Conservation (phyloP, 495 filamentous ascomycete genomes). For the Podospora comata region DNA sequence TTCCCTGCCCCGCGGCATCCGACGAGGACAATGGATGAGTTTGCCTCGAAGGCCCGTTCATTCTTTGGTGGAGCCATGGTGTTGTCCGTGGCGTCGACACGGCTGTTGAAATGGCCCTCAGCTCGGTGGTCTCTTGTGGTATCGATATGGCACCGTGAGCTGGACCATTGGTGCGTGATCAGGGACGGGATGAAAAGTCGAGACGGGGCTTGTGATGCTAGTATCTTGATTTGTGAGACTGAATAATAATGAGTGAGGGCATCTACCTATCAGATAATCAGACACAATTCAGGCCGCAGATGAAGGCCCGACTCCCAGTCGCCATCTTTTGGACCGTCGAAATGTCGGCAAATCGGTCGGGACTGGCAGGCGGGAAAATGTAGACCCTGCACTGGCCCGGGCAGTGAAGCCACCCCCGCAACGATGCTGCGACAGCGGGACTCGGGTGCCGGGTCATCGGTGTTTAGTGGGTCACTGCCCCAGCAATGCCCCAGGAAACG, state of each 20-base stretch:
- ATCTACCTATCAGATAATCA: not conserved
- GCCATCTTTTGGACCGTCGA: slow-evolving; percentile 1
- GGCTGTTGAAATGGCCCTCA: not conserved
- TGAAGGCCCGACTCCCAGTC: slow-evolving; percentile 16
- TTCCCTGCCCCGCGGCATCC: slow-evolving; percentile 75
- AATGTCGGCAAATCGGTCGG: slow-evolving; percentile 33
- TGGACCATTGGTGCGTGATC: not conserved
- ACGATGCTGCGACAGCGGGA: slow-evolving; percentile 5
- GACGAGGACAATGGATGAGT: slow-evolving; percentile 70
- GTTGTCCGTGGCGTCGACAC: not conserved
- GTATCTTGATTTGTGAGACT: not conserved
- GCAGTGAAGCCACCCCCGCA: not conserved
- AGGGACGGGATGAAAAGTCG: not conserved
- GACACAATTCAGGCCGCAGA: slow-evolving; percentile 17
- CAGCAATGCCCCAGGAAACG: not conserved
- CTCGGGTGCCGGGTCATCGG: slow-evolving; percentile 1
- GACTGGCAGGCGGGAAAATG: slow-evolving; percentile 29
- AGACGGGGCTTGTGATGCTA: not conserved
- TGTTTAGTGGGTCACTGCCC: not conserved
- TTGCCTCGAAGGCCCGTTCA: slow-evolving; percentile 51
- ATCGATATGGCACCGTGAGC: not conserved
- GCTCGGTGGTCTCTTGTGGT: not conserved
- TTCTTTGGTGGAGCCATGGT: slow-evolving; percentile 35
- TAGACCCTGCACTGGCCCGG: slow-evolving; percentile 28
- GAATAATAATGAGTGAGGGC: slow-evolving; percentile 1